Conservation (phyloP, 805 yeast genomes). For the Wickerhamiella sorbophila region DNA sequence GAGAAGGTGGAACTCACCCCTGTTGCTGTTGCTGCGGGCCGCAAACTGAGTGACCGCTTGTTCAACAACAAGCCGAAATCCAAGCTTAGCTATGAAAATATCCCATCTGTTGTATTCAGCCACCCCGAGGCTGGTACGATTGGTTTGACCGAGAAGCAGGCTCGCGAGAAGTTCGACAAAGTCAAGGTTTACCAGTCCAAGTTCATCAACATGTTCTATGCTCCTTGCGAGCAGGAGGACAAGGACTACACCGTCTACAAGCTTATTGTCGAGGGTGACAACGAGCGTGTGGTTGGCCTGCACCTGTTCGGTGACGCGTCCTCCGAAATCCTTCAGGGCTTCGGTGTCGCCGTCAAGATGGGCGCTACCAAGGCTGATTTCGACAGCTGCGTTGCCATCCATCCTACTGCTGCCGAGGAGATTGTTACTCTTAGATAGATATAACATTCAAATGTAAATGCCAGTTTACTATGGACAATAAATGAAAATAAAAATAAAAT, state of each 20-base stretch:
- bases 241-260: constrained; percentile 85
- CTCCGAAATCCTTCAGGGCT: constrained; percentile 92
- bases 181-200: constrained; percentile 69
- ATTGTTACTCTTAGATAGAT: constrained; percentile 59
- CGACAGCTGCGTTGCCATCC: constrained; percentile 93
- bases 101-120: constrained; percentile 93
- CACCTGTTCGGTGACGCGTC: constrained; percentile 86
- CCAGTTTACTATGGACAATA: not conserved
- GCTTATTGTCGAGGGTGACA: constrained; percentile 57
- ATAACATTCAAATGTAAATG: not conserved
- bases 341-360: constrained; percentile 97
- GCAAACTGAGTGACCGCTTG: constrained; percentile 79
- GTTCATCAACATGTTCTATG: constrained; percentile 87
- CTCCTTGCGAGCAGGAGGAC: constrained; percentile 50
- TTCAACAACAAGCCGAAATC: constrained; percentile 68
- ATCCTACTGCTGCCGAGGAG: constrained; percentile 98
- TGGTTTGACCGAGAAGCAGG: constrained; percentile 72
- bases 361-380: constrained; percentile 97
- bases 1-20: constrained; percentile 94
- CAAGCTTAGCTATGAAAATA: constrained; percentile 71
- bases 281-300: constrained; percentile 90
- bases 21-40: constrained; percentile 96
- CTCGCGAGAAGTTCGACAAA: constrained; percentile 58
- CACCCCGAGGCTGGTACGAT: constrained; percentile 97
- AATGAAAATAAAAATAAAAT: not conserved